Evolutionary conservation across 2,329 filamentous ascomycete species (phyloP).

Genomic region (Fusarium chlamydosporum): DNA sequence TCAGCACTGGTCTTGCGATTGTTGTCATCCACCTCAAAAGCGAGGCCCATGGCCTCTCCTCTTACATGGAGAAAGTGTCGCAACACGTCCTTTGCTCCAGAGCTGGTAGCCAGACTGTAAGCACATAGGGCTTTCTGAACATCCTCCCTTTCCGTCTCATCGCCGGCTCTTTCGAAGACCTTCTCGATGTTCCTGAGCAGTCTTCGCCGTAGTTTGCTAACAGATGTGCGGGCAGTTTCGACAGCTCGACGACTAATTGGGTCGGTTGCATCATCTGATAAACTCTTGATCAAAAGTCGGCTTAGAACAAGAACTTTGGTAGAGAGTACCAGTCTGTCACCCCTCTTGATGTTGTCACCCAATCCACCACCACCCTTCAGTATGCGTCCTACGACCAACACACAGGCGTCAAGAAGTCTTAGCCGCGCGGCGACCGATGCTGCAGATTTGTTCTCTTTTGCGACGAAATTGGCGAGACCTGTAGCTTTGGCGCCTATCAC

Average conservation of each 20-base stretch:
- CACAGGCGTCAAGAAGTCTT: constrained; percentile 67
- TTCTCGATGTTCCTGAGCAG: constrained; percentile 78
- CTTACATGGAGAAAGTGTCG: constrained; percentile 83
- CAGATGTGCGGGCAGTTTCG: constrained; percentile 73
- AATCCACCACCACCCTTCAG: constrained; percentile 59
- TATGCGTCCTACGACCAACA: constrained; percentile 63
- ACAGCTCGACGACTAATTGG: constrained; percentile 59
- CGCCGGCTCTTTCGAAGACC: constrained; percentile 74
- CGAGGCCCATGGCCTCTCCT: constrained; percentile 74
- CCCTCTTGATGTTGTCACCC: constrained; percentile 55
- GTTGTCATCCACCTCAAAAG: constrained; percentile 68
- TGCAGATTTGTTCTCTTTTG: constrained; percentile 49
- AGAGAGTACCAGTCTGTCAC: constrained; percentile 68
- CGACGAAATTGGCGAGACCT: constrained; percentile 66
- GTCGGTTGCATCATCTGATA: constrained; percentile 66
- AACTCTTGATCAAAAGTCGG: constrained; percentile 79
- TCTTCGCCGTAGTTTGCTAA: constrained; percentile 73
- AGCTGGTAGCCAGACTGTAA: constrained; percentile 85
- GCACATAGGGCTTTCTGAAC: constrained; percentile 83
- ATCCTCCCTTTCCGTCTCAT: constrained; percentile 61
- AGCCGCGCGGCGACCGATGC: constrained; percentile 59
- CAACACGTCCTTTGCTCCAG: constrained; percentile 82
- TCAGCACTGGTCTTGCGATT: constrained; percentile 57
- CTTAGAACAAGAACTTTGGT: constrained; percentile 83
- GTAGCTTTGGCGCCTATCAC: constrained; percentile 76